phyloP scores from a whole-genome alignment of 2,329 filamentous ascomycete genomes.

The Pyrenochaeta sp. region DNA sequence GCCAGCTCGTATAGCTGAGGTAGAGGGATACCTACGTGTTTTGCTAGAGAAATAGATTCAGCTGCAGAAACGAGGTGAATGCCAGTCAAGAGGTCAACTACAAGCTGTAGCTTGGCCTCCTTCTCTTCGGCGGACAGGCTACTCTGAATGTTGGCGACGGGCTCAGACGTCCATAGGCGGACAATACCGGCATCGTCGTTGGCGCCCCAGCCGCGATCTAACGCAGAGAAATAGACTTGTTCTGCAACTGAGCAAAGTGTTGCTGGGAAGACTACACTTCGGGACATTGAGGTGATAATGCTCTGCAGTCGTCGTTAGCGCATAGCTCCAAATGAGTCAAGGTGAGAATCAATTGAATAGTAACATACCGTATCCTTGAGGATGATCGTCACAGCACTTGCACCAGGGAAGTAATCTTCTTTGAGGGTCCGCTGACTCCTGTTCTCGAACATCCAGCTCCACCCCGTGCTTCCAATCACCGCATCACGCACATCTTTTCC shows the following conservation, averaged over 20 bases:
- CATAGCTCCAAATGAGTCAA: not conserved
- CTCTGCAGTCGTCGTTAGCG: conserved; percentile 45
- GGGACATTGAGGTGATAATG: conserved; percentile 73
- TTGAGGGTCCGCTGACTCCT: conserved; percentile 63
- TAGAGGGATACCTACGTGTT: conserved; percentile 48
- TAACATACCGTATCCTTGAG: conserved; percentile 54
- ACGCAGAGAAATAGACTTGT: conserved; percentile 68
- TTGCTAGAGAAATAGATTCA: conserved; percentile 49
- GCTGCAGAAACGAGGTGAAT: conserved; percentile 49
- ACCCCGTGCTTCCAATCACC: conserved; percentile 56
- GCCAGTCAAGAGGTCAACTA: conserved; percentile 42
- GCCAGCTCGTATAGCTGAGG: conserved; percentile 48
- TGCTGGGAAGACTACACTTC: conserved; percentile 65
- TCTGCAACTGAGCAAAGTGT: conserved; percentile 71
- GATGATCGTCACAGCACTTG: conserved; percentile 57
- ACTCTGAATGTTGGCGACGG: conserved; percentile 46
- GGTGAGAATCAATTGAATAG: not conserved
- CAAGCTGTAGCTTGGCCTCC: conserved; percentile 45
- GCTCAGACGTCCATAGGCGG: conserved; percentile 58
- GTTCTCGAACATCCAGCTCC: conserved; percentile 66
- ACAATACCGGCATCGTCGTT: conserved; percentile 66
- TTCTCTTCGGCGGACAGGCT: conserved; percentile 35
- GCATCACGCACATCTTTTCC: conserved; percentile 59
- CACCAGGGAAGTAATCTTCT: conserved; percentile 58
- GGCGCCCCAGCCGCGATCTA: conserved; percentile 65